Base-by-base conservation (phyloP, 2,329 filamentous ascomycete species). In the Camillea tinctor region DNA sequence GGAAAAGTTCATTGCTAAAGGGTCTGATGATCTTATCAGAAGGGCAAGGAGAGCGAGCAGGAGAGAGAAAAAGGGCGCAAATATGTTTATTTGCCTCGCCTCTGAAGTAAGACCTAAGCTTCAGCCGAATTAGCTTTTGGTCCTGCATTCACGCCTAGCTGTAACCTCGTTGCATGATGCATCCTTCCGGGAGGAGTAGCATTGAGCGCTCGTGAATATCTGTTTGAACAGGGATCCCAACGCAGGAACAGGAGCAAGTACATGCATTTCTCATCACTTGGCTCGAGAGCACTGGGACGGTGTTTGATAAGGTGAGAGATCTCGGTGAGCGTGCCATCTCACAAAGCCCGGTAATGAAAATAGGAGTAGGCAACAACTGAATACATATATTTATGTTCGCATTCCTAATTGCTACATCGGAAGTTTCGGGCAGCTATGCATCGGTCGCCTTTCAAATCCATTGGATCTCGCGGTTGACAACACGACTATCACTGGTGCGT, bases 341-440 rank as follows among this genome's bases (percentile, higher is more conserved):
- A 64, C 23, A 20, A 59, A 54, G 57, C 58, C 59, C 55, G 60
- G 55, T 59, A 60, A 60, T 53, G 23, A 54, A 62, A 59, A 56
- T 58, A 57, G 56, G 62, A 60, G 63, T 60, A 62, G 62, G 60
- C 60, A 64, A 65, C 59, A 53, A 30, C 52, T 40, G 40, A 50
- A 57, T 65, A 66, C 60, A 65, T 64, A 66, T 65, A 66, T 57
- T 64, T 57, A 57, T 56, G 52, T 56, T 54, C 51, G 55, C 51
- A 51, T 22, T 54, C 19, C 17, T 36, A 40, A 19, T 21, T 40
- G 26, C n/a, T 54, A 8, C 19, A 40, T 54, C 26, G 54, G 24
- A 63, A 55, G 59, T 58, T 57, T 61, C 59, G 63, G 64, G 63
- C 61, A 65, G 54, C 64, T 40, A 66, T 66, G 64, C 64, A 66